Percentiles rank a stretch among this genome's conserved stretches.
phyloP scores from a whole-genome alignment of 305 asterid genomes.

The Withania somnifera region DNA sequence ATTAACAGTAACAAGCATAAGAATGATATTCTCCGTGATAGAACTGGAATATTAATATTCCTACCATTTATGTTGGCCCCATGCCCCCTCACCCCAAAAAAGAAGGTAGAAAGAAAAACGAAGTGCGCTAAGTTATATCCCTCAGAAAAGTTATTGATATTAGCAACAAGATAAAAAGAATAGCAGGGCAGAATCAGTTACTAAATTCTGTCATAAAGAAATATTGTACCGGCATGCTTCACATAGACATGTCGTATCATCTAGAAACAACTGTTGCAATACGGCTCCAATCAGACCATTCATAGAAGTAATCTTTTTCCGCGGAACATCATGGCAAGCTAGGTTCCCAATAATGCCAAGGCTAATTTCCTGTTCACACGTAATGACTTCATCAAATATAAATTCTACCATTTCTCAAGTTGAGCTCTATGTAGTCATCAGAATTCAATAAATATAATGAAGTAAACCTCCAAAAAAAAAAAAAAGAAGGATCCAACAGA shows the following conservation, averaged over 20 bases:
- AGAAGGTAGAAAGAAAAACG: neutral
- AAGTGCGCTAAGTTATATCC: neutral
- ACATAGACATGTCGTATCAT: slow-evolving; percentile 79
- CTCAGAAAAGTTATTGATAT: neutral
- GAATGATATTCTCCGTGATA: neutral
- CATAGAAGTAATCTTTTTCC: slow-evolving; percentile 42
- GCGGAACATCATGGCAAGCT: slow-evolving; percentile 75
- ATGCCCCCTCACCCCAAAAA: neutral
- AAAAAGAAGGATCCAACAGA: neutral
- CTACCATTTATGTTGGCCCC: neutral
- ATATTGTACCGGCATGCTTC: slow-evolving; percentile 63
- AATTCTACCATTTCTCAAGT: neutral
- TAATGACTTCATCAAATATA: neutral
- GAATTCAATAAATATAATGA: neutral
- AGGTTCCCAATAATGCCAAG: slow-evolving; percentile 92
- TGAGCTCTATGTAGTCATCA: neutral
- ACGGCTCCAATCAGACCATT: slow-evolving; percentile 53
- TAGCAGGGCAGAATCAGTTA: neutral
- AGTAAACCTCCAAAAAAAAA: neutral
- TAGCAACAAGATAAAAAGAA: neutral
- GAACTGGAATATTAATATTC: neutral
- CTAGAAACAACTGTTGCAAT: slow-evolving; percentile 62
- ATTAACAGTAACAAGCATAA: neutral
- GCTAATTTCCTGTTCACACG: slow-evolving; percentile 60
- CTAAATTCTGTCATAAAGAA: neutral